Evolutionary conservation across 768 basidiomycete genomes (phyloP).

Genomic region (Sistotremastrum suecicum): DNA sequence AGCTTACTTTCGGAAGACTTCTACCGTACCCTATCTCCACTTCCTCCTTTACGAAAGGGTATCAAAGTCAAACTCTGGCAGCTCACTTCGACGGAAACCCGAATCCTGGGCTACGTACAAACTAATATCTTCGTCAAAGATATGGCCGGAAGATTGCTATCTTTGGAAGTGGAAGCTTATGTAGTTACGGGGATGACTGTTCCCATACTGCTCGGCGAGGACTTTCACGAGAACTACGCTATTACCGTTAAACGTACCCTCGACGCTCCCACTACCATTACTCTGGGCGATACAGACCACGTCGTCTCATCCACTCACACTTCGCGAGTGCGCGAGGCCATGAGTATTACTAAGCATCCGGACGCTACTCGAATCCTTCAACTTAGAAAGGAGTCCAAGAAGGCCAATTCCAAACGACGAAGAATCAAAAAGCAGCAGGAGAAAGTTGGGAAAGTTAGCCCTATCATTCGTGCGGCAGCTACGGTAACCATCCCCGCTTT

Average conservation of each 20-base stretch:
- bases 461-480: too few species aligned
- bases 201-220: constrained; percentile 19
- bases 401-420: too few species aligned
- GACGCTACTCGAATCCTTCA: too few species aligned
- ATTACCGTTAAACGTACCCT: constrained; percentile 4
- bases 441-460: too few species aligned
- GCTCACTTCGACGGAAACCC: constrained; percentile 16
- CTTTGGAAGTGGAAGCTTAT: constrained; percentile 17
- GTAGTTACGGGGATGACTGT: constrained; percentile 18
- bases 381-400: too few species aligned
- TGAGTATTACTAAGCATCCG: too few species aligned
- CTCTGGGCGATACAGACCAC: neutral
- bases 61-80: constrained; percentile 19
- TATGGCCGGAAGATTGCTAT: constrained; percentile 12
- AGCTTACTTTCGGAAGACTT: too few species aligned
- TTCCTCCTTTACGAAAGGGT: constrained; percentile 12
- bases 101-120: constrained; percentile 15
- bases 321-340: too few species aligned
- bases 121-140: constrained; percentile 15
- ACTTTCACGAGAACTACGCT: constrained; percentile 9
- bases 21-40: neutral
- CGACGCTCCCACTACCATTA: constrained; percentile 3
- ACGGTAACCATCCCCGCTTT: neutral
- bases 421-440: too few species aligned
- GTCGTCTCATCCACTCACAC: constrained; percentile 4